Evolutionary conservation across 2,329 filamentous ascomycete species (phyloP).

Genomic region (Ophiostoma sp.): DNA sequence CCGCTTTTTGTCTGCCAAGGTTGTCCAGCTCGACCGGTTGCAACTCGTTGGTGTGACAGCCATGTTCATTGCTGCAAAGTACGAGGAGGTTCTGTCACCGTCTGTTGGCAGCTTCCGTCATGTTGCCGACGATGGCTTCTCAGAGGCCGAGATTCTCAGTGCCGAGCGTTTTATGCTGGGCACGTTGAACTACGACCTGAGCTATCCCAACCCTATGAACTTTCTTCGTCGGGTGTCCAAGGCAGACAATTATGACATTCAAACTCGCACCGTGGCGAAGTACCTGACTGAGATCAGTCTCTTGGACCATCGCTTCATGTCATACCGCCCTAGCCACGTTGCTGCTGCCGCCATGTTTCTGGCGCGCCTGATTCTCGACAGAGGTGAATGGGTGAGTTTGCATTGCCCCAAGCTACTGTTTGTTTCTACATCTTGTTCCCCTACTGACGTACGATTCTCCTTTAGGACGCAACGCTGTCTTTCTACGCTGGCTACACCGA

Average conservation of each 20-base stretch:
- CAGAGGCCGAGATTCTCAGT: slow-evolving; percentile 87
- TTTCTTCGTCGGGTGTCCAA: slow-evolving; percentile 98
- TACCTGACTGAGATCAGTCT: slow-evolving; percentile 97
- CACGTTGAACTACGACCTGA: slow-evolving; percentile 91
- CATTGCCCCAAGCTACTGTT: neutral
- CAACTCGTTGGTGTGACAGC: slow-evolving; percentile 96
- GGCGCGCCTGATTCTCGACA: slow-evolving; percentile 80
- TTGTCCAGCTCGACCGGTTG: slow-evolving; percentile 90
- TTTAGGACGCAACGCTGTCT: slow-evolving; percentile 71
- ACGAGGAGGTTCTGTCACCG: slow-evolving; percentile 94
- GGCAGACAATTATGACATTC: slow-evolving; percentile 98
- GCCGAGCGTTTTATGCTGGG: slow-evolving; percentile 93
- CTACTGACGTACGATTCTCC: neutral
- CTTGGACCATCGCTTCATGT: slow-evolving; percentile 89
- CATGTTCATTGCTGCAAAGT: slow-evolving; percentile 99
- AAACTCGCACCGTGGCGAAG: slow-evolving; percentile 93
- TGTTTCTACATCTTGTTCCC: neutral
- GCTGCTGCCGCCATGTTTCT: slow-evolving; percentile 94
- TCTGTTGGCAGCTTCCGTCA: slow-evolving; percentile 96
- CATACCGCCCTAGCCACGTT: slow-evolving; percentile 80
- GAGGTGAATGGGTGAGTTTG: slow-evolving; percentile 76
- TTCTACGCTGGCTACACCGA: slow-evolving; percentile 93
- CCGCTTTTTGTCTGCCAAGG: slow-evolving; percentile 90
- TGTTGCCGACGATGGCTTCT: slow-evolving; percentile 94
- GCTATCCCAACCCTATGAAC: slow-evolving; percentile 99